A percentile compares a stretch with the other conserved stretches of the same genome.
Evolutionary conservation across 2,329 filamentous ascomycete species (phyloP).

Genomic region (Claviceps spartinae): DNA sequence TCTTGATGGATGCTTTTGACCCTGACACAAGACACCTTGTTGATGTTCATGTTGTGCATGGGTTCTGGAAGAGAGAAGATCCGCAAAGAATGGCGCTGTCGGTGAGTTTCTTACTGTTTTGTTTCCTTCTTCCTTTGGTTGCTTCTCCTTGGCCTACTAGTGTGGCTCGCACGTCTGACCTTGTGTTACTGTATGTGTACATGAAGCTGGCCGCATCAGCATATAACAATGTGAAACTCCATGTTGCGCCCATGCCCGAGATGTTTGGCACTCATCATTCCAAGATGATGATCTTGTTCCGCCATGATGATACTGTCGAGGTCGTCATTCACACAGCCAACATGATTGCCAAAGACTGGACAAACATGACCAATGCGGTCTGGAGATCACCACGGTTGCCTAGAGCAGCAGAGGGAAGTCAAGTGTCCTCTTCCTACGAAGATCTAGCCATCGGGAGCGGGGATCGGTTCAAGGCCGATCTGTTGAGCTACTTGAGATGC

Average conservation of each 20-base stretch:
- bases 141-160: conserved; percentile 5
- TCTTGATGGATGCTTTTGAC: conserved; percentile 41
- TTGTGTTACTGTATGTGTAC: background rate
- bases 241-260: conserved; percentile 67
- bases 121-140: background rate
- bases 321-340: conserved; percentile 82
- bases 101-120: conserved; percentile 23
- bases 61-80: conserved; percentile 56
- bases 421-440: background rate
- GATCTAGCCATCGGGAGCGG: conserved; percentile 40
- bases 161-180: background rate
- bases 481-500: conserved; percentile 56
- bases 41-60: conserved; percentile 43
- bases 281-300: conserved; percentile 77
- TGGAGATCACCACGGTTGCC: conserved; percentile 67
- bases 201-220: conserved; percentile 27
- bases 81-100: conserved; percentile 40
- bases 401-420: conserved; percentile 14
- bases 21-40: conserved; percentile 33
- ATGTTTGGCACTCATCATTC: conserved; percentile 76
- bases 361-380: conserved; percentile 72
- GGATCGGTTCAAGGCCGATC: conserved; percentile 57
- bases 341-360: conserved; percentile 80
- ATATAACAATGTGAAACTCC: conserved; percentile 55
- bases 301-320: conserved; percentile 63